Evolutionary conservation across 169 alveolate species (phyloP).

Genomic region (Eimeria brunetti): DNA sequence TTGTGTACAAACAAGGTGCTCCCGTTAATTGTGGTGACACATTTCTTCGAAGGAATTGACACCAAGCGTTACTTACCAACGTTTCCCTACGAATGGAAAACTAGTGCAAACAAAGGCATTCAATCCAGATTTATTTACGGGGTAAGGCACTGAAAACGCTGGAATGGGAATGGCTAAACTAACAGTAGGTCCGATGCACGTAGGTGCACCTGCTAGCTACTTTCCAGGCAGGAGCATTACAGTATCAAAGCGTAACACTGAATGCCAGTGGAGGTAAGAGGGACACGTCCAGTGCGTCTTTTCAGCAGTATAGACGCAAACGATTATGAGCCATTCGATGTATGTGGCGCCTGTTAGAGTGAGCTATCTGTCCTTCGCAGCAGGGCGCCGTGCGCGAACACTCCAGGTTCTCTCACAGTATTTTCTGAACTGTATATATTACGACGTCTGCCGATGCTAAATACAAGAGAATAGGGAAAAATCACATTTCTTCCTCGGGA

Average conservation of each 20-base stretch:
- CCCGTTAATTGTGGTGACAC: not conserved
- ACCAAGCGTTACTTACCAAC: not conserved
- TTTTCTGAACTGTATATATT: not conserved
- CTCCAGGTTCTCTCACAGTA: not conserved
- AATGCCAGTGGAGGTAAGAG: not conserved
- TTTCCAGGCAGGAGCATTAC: not conserved
- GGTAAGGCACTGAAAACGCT: not conserved
- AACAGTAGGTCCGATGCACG: not conserved
- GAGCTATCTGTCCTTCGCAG: not conserved
- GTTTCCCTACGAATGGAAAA: not conserved
- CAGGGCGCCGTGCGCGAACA: not conserved
- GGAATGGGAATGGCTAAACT: not conserved
- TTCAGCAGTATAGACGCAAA: not conserved
- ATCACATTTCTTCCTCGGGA: not conserved
- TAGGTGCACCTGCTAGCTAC: not conserved
- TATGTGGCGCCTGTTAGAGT: not conserved
- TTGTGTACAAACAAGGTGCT: conserved; percentile 6
- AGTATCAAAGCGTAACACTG: not conserved
- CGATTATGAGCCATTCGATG: not conserved
- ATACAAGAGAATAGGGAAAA: not conserved
- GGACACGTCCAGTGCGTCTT: not conserved
- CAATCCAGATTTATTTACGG: not conserved
- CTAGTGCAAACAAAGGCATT: not conserved
- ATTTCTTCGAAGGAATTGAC: not conserved
- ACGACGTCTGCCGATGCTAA: not conserved